Evolutionary conservation across 2,329 filamentous ascomycete genomes (phyloP), one percentile per base, ranked within the genome.

Genomic region (Ceratocystis eucalypticola): DNA sequence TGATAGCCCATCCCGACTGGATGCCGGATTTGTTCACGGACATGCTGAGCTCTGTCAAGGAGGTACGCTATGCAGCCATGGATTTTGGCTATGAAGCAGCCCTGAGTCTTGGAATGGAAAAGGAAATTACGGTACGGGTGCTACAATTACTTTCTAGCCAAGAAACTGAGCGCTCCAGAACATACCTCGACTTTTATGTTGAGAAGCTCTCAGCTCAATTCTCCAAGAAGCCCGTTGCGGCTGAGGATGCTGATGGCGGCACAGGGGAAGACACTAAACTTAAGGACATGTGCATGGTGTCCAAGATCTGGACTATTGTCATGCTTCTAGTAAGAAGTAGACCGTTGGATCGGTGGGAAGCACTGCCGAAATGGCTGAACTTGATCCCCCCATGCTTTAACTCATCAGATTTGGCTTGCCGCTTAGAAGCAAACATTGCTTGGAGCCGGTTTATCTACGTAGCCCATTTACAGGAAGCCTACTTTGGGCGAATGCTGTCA

Each of bases 341-440:
- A 17, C 85, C 74, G 70, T 80, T 78, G 72, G 84, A 78, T 70
- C 86, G 73, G 77, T 97, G 93, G 89, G 80, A 86, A 41, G 84
- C 88, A 71, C 85, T 91, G 69, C 82, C 80, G 33, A 80, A 82
- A 5, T 96, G 91, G 88, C 79, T 96, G 6, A 81, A 82, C 41
- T 81, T 96, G 8, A 86, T 96, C 20, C 88, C 96, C 71, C 81
- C 81, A 69, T 94, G 90, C 72, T 91, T 97, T 75, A 96, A 96
- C 72, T 88, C 85, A 70, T 82, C 83, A 64, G 90, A 96, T 69
- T 77, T 81, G 2, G 77, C 81, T 57, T 88, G 87, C 57, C 90
- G 87, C 71, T 79, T 84, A 15, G 86, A 95, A 71, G 89, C 92
- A 25, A 91, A 93, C 71, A 78, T 86, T 66, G 91, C 91, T 0